These are phyloP conservation scores for Ganoderma multipileum DNA, from an alignment of 1,284 basidiomycete genomes.

Conservation along the genomic window DNA sequence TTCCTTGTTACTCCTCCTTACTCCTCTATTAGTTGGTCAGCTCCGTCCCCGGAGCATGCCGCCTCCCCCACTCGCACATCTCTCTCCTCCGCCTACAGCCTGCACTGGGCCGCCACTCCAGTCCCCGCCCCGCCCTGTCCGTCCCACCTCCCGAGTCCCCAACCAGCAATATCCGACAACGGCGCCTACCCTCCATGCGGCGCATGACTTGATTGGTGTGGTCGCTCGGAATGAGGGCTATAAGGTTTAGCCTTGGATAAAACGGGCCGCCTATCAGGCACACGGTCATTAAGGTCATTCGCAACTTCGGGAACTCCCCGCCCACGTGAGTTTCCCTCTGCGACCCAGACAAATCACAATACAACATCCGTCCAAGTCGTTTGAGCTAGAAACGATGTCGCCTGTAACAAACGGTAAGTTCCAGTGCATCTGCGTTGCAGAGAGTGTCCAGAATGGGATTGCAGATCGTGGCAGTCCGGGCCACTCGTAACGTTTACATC, in stretches of 20 bases:
- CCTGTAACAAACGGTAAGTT: not conserved
- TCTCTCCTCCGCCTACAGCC: not conserved
- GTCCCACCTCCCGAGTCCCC: not conserved
- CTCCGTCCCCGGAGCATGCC: not conserved
- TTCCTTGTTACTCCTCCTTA: constrained; percentile 9
- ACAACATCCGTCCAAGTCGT: not conserved
- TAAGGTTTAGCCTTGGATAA: constrained; percentile 15
- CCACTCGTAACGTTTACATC: not conserved
- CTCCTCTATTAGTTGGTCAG: constrained; percentile 24
- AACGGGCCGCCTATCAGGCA: constrained; percentile 27
- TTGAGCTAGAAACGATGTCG: not conserved
- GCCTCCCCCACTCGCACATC: not conserved
- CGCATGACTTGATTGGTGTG: not conserved
- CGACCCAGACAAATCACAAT: no score
- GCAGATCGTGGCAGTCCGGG: not conserved
- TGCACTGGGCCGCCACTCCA: not conserved
- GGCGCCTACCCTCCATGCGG: not conserved
- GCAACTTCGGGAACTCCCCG: not conserved
- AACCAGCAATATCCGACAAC: not conserved
- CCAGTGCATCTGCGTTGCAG: not conserved
- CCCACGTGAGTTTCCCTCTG: not conserved
- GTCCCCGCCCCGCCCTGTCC: not conserved
- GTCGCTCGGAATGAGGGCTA: not conserved
- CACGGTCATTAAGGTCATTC: constrained; percentile 21
- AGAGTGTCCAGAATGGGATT: not conserved